Conservation (phyloP, 305 asterid species). For the Fraxinus floribunda region DNA sequence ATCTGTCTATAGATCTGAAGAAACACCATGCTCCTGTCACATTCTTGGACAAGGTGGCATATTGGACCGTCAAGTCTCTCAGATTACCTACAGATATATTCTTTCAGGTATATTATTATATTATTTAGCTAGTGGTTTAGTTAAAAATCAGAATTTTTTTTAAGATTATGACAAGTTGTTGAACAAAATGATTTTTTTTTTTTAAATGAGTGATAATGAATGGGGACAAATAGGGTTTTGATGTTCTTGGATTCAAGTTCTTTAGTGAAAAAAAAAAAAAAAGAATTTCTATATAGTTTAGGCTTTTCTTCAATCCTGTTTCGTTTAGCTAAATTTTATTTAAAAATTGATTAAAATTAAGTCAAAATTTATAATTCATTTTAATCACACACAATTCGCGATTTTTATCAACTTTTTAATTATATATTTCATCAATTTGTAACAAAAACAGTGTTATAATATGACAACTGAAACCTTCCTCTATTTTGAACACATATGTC, state of each 20-base stretch:
- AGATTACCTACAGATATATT: constrained; percentile 66
- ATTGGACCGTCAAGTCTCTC: constrained; percentile 63
- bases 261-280: too few species aligned
- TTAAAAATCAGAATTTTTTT: too few species aligned
- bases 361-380: too few species aligned
- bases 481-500: background rate
- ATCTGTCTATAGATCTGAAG: constrained; percentile 53
- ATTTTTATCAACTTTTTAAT: background rate
- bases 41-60: constrained; percentile 70
- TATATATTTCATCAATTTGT: too few species aligned
- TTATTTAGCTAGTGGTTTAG: too few species aligned
- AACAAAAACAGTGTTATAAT: too few species aligned
- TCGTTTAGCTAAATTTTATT: background rate
- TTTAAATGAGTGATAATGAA: too few species aligned
- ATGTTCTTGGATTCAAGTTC: background rate
- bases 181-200: too few species aligned
- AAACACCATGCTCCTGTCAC: constrained; percentile 67
- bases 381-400: too few species aligned
- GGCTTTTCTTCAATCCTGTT: background rate
- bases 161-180: too few species aligned
- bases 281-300: too few species aligned
- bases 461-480: background rate
- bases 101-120: constrained; percentile 49
- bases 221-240: background rate
- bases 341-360: background rate